Evolutionary conservation across 495 filamentous ascomycete genomes (phyloP).

Genomic region (Aspergillus incahuasiensis): DNA sequence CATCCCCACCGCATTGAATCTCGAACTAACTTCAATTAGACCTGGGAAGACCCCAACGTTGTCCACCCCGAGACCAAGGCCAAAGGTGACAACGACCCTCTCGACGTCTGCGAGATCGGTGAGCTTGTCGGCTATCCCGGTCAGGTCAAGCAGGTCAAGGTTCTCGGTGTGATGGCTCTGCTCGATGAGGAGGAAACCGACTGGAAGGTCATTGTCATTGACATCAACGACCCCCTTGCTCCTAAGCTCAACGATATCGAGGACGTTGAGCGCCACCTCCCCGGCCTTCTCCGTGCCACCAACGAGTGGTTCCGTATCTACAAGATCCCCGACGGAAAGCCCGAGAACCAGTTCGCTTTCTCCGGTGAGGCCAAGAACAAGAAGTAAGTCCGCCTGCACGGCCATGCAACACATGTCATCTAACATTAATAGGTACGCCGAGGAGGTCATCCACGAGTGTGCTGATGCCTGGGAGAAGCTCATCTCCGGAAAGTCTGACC

Average conservation of each 20-base stretch:
- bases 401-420: constrained; percentile 15
- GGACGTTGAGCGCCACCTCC: constrained; percentile 98
- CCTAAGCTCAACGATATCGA: constrained; percentile 97
- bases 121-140: constrained; percentile 93
- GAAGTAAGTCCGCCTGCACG: constrained; percentile 52
- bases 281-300: constrained; percentile 91
- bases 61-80: constrained; percentile 99
- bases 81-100: constrained; percentile 98
- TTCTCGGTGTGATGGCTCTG: constrained; percentile 97
- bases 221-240: constrained; percentile 95
- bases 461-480: constrained; percentile 95
- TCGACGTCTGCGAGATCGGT: constrained; percentile 99
- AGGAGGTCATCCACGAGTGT: constrained; percentile 92
- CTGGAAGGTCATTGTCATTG: constrained; percentile 99
- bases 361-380: constrained; percentile 99
- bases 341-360: constrained; percentile 99
- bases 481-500: constrained; percentile 77
- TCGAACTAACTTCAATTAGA: constrained; percentile 48
- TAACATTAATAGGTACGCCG: constrained; percentile 63
- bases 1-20: not conserved
- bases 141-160: constrained; percentile 99
- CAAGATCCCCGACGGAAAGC: constrained; percentile 99
- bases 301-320: constrained; percentile 99
- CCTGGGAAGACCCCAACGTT: constrained; percentile 97
- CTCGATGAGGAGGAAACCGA: constrained; percentile 99